Base-by-base conservation (phyloP, 768 basidiomycete genomes). In the Tulasnella sp. region DNA sequence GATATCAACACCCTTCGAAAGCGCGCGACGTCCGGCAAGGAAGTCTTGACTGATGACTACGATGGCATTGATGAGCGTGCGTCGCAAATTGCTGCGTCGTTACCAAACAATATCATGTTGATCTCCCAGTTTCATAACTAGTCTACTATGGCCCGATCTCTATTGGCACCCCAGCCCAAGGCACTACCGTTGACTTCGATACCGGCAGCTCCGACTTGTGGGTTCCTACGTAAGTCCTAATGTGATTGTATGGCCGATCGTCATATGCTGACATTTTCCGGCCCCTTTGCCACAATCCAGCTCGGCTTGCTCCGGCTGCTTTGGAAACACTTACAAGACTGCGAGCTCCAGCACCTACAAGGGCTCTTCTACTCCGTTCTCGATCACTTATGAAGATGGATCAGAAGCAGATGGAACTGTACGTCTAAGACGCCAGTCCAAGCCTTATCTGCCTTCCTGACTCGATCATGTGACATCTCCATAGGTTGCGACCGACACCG, bases 401-500 rank as follows among this genome's bases (percentile, higher is more conserved):
- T 22, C 21, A 1, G 42, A 42, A 3, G 43, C 54, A 2, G 44
- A 11, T 17, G 54, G 54, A 22, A 21, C 41, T 5, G 45, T 48
- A 27, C 7, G 45, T 48, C 8, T n/a, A 48, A 19, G 8, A 21
- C 19, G 11, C 11, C n/a, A 43, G 10, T 11, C 11, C 41, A 43
- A 43, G 11, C n/a, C 41, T 43, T 43, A 19, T 10, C 41, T 11
- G 19, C 41, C n/a, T n/a, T 10, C 11, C 41, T 43, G 41, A 43
- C 41, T 43, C 10, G 41, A 11, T 11, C 41, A 10, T 19, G 8
- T 19, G 5, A 48, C 34, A 38, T 38, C 5, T 27, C n/a, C n/a
- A n/a, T 21, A 48, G 41, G 54, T 56, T 15, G 54, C 54, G 9
- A 67, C 62, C 17, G 81, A 82, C 63, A 74, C 67, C 0, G 78